Evolutionary conservation across 345 rosid genomes (phyloP), one percentile per base, ranked within the genome.

Genomic region (Streptanthus diversifolius): DNA sequence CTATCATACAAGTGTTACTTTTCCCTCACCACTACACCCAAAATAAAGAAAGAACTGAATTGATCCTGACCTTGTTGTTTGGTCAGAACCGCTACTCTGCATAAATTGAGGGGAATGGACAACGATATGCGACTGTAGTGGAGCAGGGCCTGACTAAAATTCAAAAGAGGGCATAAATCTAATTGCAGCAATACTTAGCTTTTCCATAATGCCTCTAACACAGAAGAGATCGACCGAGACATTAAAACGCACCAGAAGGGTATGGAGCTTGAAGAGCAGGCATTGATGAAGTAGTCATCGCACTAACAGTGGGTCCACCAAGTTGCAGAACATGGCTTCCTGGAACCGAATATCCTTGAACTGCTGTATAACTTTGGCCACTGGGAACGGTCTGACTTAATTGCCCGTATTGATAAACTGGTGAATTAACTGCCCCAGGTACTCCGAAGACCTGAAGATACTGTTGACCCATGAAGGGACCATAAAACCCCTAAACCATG

Each of bases 51-150:
- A 47, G 7, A 5, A 5, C 14, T 51, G 7, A 10, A 22, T 25
- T 18, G 49, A 40, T 68, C 13, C 82, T 84, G 84, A 90, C 88
- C 86, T 93, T 66, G 88, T 68, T 74, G 90, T 82, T 81, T 85
- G 96, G 84, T 90, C 93, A 81, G 98, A 83, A 85, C 83, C 79
- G 25, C 87, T 83, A 68, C 89, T 90, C 68, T 83, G 98, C 81
- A 87, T 78, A 63, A 76, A 85, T 79, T 86, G 91, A 65, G 93
- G 87, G 72, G 88, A 86, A 52, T 85, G 84, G 70, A 87, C 86
- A 60, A 86, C 82, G 70, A 88, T 80, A 56, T 84, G 95, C 27
- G 88, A 80, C 75, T 85, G 96, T 45, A 81, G 84, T 53, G 92
- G 85, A 54, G 70, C 61, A 55, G 67, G 71, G 22, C 73, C 73